These are phyloP conservation scores for Brassica incana DNA, from an alignment of 345 rosid species.

Conservation along the genomic window DNA sequence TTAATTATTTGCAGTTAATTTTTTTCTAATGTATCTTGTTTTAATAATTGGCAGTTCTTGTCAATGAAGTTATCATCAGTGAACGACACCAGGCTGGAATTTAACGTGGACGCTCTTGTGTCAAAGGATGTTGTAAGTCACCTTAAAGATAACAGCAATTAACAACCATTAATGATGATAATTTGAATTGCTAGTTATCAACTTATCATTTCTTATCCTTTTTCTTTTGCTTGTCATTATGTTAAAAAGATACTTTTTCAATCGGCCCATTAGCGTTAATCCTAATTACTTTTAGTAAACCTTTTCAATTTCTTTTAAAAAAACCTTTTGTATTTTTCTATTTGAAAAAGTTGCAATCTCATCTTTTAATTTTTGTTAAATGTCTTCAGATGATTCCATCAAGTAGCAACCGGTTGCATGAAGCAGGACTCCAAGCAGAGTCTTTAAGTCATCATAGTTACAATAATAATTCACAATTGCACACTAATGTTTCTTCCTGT, in stretches of 20 bases:
- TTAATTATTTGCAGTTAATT: conserved; percentile 7
- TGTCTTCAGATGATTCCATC: conserved; percentile 38
- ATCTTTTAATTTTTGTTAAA: conserved; percentile 20
- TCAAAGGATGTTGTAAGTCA: conserved; percentile 75
- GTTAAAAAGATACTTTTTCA: not conserved
- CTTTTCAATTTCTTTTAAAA: not conserved
- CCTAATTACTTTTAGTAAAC: not conserved
- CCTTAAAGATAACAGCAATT: conserved; percentile 32
- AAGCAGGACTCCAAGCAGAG: conserved; percentile 48
- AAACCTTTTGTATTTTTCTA: not conserved
- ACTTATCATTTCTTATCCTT: conserved; percentile 2
- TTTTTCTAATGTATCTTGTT: not conserved
- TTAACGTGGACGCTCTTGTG: conserved; percentile 55
- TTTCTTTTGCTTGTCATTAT: not conserved
- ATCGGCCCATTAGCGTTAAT: not conserved
- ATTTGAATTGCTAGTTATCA: not conserved
- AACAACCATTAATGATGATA: not conserved
- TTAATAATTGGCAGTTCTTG: conserved; percentile 60
- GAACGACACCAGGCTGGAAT: conserved; percentile 65
- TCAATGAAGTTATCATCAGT: conserved; percentile 96
- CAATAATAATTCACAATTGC: conserved; percentile 33
- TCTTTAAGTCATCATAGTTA: conserved; percentile 42
- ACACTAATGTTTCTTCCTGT: conserved; percentile 38
- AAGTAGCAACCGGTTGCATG: conserved; percentile 49
- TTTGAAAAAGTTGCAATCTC: not conserved